Evolutionary conservation across 2,329 filamentous ascomycete species (phyloP).

Genomic region (Fusarium transvaalense): DNA sequence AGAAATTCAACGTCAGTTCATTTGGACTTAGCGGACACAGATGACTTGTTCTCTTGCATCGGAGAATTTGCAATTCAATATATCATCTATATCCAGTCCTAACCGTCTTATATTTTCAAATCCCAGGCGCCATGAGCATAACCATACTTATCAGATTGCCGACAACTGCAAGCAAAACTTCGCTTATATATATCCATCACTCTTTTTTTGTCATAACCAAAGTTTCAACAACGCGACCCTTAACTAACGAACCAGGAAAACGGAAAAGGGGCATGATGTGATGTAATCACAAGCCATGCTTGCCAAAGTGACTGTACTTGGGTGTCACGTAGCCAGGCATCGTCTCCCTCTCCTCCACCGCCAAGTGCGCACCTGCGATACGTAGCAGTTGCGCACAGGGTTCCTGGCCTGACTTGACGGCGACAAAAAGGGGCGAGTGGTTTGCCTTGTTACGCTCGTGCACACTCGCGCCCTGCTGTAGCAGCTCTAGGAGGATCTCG

Average conservation of each 20-base stretch:
- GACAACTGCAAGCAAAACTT: conserved; percentile 4
- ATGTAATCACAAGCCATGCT: conserved; percentile 16
- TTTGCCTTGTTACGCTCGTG: conserved; percentile 74
- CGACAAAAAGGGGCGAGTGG: conserved; percentile 75
- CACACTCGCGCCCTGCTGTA: conserved; percentile 73
- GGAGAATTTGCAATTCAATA: conserved; percentile 1
- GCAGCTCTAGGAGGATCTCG: conserved; percentile 69
- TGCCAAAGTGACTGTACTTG: conserved; percentile 32
- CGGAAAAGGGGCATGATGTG: background rate
- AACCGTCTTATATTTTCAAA: background rate
- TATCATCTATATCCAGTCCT: background rate
- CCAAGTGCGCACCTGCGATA: conserved; percentile 71
- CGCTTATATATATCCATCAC: conserved; percentile 6
- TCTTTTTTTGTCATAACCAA: conserved; percentile 13
- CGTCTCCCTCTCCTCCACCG: conserved; percentile 55
- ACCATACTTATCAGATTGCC: background rate
- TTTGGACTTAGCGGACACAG: conserved; percentile 3
- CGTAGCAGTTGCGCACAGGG: conserved; percentile 67
- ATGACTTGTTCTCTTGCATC: background rate
- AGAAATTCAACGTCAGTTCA: conserved; percentile 21
- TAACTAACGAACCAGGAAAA: background rate
- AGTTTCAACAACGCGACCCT: background rate
- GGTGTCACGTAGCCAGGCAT: conserved; percentile 43
- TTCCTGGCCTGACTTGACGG: conserved; percentile 67
- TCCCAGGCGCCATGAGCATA: background rate